These are phyloP conservation scores for Albophoma yamanashiensis DNA, from an alignment of 2,329 filamentous ascomycete genomes.

Conservation along the genomic window DNA sequence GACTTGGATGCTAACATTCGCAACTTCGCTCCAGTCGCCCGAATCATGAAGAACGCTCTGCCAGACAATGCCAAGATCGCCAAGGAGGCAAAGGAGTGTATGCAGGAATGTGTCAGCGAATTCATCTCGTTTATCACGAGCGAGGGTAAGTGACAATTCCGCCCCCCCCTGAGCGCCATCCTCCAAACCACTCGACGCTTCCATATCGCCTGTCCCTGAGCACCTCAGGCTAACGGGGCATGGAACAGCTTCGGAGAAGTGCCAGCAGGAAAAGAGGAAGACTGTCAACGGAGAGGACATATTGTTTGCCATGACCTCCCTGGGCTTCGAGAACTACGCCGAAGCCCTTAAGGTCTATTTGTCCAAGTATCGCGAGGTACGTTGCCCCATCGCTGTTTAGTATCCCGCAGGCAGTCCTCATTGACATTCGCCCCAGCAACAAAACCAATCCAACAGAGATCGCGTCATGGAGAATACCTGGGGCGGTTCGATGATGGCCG, in stretches of 20 bases:
- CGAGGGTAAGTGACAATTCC: slow-evolving; percentile 58
- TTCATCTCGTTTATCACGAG: slow-evolving; percentile 99
- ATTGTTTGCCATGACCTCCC: slow-evolving; percentile 95
- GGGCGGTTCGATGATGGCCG: slow-evolving; percentile 18
- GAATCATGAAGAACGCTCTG: slow-evolving; percentile 97
- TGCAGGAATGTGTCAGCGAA: slow-evolving; percentile 99
- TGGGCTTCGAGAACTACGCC: slow-evolving; percentile 97
- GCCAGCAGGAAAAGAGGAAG: slow-evolving; percentile 98
- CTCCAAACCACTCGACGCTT: not conserved
- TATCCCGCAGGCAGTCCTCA: not conserved
- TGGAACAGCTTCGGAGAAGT: slow-evolving; percentile 84
- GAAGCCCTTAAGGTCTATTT: slow-evolving; percentile 98
- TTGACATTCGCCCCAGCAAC: slow-evolving; percentile 20
- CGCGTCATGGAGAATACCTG: slow-evolving; percentile 25
- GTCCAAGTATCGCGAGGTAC: slow-evolving; percentile 90
- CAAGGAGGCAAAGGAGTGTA: slow-evolving; percentile 98
- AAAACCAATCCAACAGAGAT: slow-evolving; percentile 29
- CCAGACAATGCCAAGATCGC: slow-evolving; percentile 98
- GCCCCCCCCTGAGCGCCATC: not conserved
- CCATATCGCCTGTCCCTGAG: not conserved
- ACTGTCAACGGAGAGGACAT: slow-evolving; percentile 99
- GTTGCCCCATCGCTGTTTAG: not conserved
- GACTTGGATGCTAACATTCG: slow-evolving; percentile 83
- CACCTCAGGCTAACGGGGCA: slow-evolving; percentile 6
- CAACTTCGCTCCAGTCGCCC: slow-evolving; percentile 90